These are phyloP conservation scores for Aspergillus sclerotiicarbonarius DNA, from an alignment of 495 filamentous ascomycete genomes.

Conservation along the genomic window DNA sequence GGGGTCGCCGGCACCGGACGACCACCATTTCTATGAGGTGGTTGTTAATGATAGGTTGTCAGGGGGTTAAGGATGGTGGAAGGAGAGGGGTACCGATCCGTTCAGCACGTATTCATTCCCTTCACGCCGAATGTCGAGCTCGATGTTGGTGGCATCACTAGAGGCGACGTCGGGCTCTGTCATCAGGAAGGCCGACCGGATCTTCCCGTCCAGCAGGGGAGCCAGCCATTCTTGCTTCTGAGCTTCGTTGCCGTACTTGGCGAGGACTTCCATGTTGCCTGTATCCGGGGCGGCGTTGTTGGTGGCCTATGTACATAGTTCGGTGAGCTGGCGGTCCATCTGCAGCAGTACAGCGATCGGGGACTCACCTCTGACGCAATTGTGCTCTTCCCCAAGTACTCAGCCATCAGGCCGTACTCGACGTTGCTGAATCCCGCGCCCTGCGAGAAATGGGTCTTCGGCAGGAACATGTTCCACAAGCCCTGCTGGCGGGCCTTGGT, in stretches of 20 bases:
- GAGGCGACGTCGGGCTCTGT: conserved; percentile 85
- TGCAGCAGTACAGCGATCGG: background rate
- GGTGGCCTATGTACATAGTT: conserved; percentile 53
- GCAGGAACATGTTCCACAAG: conserved; percentile 97
- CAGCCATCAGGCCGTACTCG: conserved; percentile 92
- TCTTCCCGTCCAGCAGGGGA: conserved; percentile 80
- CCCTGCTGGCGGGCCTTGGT: conserved; percentile 77
- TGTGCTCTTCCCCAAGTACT: conserved; percentile 77
- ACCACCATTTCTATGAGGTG: conserved; percentile 83
- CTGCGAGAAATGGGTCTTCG: conserved; percentile 90
- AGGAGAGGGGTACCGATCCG: conserved; percentile 60
- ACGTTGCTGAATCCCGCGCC: conserved; percentile 88
- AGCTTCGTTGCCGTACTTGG: conserved; percentile 87
- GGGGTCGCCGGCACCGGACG: conserved; percentile 85
- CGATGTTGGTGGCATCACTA: conserved; percentile 85
- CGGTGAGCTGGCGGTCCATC: background rate
- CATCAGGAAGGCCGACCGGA: conserved; percentile 90
- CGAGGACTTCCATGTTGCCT: conserved; percentile 93
- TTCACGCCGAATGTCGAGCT: conserved; percentile 73
- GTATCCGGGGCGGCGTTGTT: conserved; percentile 93
- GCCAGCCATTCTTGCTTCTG: conserved; percentile 86
- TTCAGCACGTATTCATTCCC: conserved; percentile 84
- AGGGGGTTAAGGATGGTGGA: background rate
- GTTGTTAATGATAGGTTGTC: conserved; percentile 3
- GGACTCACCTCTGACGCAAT: conserved; percentile 65